Conservation (phyloP, 2,329 filamentous ascomycete genomes). For the Chrysosporium keratinophilum region DNA sequence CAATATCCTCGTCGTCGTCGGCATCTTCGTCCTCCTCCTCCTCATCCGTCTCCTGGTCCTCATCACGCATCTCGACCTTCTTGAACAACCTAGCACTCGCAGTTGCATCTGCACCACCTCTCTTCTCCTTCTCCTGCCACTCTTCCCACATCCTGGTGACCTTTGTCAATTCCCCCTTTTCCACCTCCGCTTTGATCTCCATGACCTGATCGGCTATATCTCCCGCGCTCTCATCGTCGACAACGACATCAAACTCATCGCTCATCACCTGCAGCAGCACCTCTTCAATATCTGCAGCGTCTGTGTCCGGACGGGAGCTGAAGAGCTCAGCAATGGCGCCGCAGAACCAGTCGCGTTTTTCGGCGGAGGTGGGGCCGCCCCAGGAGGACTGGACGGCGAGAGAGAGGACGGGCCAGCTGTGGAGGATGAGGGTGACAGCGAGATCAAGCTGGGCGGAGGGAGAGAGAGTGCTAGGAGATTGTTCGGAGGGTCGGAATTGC, state of each 20-base stretch:
- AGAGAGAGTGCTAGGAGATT: conserved; percentile 7
- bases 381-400: conserved; percentile 79
- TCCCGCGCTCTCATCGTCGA: conserved; percentile 78
- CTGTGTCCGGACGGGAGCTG: conserved; percentile 49
- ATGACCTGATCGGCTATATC: conserved; percentile 65
- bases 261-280: conserved; percentile 82
- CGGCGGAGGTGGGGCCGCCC: conserved; percentile 70
- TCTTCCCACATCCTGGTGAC: conserved; percentile 51
- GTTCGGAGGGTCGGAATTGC: neutral
- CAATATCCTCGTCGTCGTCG: conserved; percentile 45
- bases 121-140: conserved; percentile 26
- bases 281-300: conserved; percentile 70
- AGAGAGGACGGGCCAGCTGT: conserved; percentile 79
- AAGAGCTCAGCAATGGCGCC: conserved; percentile 78
- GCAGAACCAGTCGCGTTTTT: conserved; percentile 95
- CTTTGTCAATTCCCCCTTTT: conserved; percentile 54
- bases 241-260: conserved; percentile 87
- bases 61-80: conserved; percentile 34
- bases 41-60: conserved; percentile 48
- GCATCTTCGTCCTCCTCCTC: conserved; percentile 47
- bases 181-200: conserved; percentile 53
- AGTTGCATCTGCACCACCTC: conserved; percentile 43
- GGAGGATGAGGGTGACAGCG: conserved; percentile 70
- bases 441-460: conserved; percentile 66
- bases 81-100: conserved; percentile 23